These are phyloP conservation scores for Saturnispora halmiae DNA, from an alignment of 805 yeast genomes.

Conservation along the genomic window DNA sequence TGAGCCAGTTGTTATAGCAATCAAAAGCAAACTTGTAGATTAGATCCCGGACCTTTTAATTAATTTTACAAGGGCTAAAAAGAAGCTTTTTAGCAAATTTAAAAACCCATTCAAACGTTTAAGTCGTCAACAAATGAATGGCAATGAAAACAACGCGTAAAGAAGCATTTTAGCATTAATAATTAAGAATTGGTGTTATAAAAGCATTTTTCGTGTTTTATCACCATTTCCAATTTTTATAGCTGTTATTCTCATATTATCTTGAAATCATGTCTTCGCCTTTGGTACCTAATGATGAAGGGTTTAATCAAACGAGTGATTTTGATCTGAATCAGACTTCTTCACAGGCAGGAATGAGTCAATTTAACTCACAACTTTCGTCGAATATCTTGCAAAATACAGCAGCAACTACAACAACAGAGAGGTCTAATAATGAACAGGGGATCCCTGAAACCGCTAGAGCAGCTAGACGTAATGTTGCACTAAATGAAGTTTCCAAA, in stretches of 20 bases:
- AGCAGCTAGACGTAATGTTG: conserved; percentile 39
- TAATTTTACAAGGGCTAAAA: no score
- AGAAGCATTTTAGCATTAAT: no score
- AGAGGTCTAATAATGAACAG: conserved; percentile 4
- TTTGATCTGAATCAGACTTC: conserved; percentile 14
- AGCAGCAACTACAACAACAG: background rate
- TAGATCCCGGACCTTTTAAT: no score
- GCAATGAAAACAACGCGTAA: background rate
- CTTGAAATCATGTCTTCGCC: conserved; percentile 21
- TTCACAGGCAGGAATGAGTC: conserved; percentile 11
- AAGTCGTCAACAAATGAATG: no score
- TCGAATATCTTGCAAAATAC: background rate
- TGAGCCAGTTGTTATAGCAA: no score
- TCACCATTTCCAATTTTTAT: background rate
- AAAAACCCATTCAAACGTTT: no score
- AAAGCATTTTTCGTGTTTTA: conserved; percentile 10
- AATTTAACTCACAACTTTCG: conserved; percentile 11
- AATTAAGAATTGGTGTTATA: no score
- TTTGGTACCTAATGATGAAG: conserved; percentile 17
- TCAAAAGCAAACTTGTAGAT: no score
- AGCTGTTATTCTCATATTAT: background rate
- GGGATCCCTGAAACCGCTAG: conserved; percentile 17
- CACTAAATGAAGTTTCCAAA: conserved; percentile 64
- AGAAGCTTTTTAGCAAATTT: no score
- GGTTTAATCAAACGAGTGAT: conserved; percentile 19